Percentiles rank a stretch among this genome's conserved stretches.
These are phyloP conservation scores for Phytophthora cryptogea DNA, from an alignment of 352 stramenopile genomes.

Conservation along the genomic window DNA sequence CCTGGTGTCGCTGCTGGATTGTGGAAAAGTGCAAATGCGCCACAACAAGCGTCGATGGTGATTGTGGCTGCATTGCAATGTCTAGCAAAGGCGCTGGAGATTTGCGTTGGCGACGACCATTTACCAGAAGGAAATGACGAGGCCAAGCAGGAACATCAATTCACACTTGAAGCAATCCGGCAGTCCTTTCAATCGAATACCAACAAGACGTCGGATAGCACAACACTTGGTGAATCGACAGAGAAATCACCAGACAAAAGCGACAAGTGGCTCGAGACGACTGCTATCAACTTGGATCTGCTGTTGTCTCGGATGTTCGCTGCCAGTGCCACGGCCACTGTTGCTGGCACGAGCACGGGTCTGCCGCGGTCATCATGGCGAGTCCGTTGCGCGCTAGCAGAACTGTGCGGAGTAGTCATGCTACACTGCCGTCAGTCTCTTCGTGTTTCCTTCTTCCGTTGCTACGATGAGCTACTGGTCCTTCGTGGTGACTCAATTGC, in stretches of 20 bases:
- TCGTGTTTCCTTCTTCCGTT: constrained; percentile 65
- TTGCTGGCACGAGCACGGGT: constrained; percentile 30
- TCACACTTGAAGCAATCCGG: constrained; percentile 41
- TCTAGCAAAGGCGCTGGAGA: constrained; percentile 36
- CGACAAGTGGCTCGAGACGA: constrained; percentile 59
- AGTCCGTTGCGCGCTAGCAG: constrained; percentile 61
- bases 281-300: constrained; percentile 66
- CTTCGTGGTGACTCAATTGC: constrained; percentile 59
- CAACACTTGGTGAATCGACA: not conserved
- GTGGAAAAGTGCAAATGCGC: constrained; percentile 68
- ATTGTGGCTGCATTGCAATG: constrained; percentile 63
- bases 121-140: constrained; percentile 13
- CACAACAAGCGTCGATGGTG: constrained; percentile 69
- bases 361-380: constrained; percentile 59
- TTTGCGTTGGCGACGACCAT: constrained; percentile 41
- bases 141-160: constrained; percentile 22
- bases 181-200: constrained; percentile 16
- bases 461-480: constrained; percentile 81
- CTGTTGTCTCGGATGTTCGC: constrained; percentile 67
- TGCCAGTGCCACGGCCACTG: constrained; percentile 26
- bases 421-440: constrained; percentile 55
- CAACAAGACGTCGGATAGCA: not conserved
- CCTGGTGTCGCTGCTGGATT: constrained; percentile 66
- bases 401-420: constrained; percentile 65
- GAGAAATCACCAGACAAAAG: constrained; percentile 6